Evolutionary conservation across 768 basidiomycete species (phyloP), one percentile per base, ranked within the genome.

Genomic region (Lactifluus hygrophoroides): DNA sequence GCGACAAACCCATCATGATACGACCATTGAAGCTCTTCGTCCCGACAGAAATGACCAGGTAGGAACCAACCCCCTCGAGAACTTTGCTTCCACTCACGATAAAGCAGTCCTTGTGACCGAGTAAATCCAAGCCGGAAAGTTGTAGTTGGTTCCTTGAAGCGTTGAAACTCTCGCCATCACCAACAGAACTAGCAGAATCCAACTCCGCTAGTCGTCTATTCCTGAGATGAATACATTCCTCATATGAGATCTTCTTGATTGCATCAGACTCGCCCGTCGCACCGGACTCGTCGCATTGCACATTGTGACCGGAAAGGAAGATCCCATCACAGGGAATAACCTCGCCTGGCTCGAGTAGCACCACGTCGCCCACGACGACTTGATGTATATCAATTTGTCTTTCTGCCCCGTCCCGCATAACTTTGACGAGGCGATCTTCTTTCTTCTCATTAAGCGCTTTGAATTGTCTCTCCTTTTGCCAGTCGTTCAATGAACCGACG

Each of bases 381-480:
- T 97, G 85, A 83, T 93, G 72, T 48, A 66, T 51, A 62, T 72
- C 66, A 38, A 63, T 57, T 38, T 70, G 53, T 55, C 58, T 52
- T 60, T 73, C 66, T 63, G 62, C 59, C 23, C 67, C 71, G 43
- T 64, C 62, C 9, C 66, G 67, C 32, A 64, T 63, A 44, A 89
- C 90, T 73, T 90, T 93, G 69, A 95, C 81, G 62, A 80, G 82
- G 27, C 96, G 88, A 65, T 95, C 96, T 56, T 98, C 95, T 72
- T 95, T 95, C 73, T 94, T 88, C 65, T 88, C 90, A 67, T 97
- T 98, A 42, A 99, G 80, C 19, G 76, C 77, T 66, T 86, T 84
- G 76, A 99, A 99, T 72, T 98, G 96, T 2, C 85, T 85, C 71
- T 99, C 96, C 72, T 98, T 98, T 72, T 97, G 94, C 88, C 90